Percentiles rank a stretch among this genome's conserved stretches.
These are phyloP conservation scores for Hypoxylon subgilvum DNA, from an alignment of 495 filamentous ascomycete genomes.

Conservation along the genomic window DNA sequence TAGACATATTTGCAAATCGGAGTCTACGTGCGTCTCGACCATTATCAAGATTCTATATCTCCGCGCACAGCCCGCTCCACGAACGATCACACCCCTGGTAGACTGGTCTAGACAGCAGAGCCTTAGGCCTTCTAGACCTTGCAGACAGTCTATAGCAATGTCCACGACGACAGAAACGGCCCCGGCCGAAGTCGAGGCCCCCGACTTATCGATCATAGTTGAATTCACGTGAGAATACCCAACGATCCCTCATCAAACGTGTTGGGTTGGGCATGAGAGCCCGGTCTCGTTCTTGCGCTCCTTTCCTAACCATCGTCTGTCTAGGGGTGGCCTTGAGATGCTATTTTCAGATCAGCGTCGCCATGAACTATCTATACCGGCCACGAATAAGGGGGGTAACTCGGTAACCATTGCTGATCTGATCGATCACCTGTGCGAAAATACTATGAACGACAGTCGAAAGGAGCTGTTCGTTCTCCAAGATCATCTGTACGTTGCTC, in stretches of 20 bases:
- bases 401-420: slow-evolving; percentile 76
- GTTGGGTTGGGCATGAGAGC: neutral
- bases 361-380: slow-evolving; percentile 71
- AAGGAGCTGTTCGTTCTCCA: slow-evolving; percentile 90
- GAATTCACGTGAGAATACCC: slow-evolving; percentile 72
- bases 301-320: slow-evolving; percentile 19
- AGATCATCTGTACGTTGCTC: slow-evolving; percentile 74
- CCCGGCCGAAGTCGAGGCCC: slow-evolving; percentile 10
- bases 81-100: neutral
- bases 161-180: slow-evolving; percentile 26
- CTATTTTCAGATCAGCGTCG: slow-evolving; percentile 83
- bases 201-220: slow-evolving; percentile 62
- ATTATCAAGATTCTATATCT: neutral
- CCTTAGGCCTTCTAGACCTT: neutral
- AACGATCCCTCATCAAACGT: neutral
- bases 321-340: slow-evolving; percentile 91
- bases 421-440: slow-evolving; percentile 77
- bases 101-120: slow-evolving; percentile 1
- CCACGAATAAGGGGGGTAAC: slow-evolving; percentile 60
- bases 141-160: slow-evolving; percentile 13
- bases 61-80: too few species aligned
- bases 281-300: neutral
- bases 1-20: slow-evolving; percentile 7
- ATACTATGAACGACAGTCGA: slow-evolving; percentile 83
- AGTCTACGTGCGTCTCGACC: slow-evolving; percentile 14